These are phyloP conservation scores for Magnaporthiopsis rhizophila DNA, from an alignment of 2,329 filamentous ascomycete species.

Conservation along the genomic window DNA sequence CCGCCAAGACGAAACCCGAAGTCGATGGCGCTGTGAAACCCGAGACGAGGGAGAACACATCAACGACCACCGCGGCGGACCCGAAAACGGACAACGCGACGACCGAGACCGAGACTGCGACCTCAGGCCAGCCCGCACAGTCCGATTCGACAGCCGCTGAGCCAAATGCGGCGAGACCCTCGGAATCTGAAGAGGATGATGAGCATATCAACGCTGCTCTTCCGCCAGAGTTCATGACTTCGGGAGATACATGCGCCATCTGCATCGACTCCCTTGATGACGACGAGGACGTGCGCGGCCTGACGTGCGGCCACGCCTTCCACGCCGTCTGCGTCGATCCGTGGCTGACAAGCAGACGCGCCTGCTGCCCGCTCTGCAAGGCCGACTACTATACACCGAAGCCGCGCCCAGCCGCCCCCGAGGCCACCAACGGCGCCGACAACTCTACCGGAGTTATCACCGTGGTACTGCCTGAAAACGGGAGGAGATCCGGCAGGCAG, in stretches of 20 bases:
- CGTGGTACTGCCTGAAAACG: slow-evolving; percentile 19
- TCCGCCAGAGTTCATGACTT: slow-evolving; percentile 71
- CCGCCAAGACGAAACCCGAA: slow-evolving; percentile 11
- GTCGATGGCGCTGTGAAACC: slow-evolving; percentile 9
- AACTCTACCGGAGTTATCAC: slow-evolving; percentile 22
- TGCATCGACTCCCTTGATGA: slow-evolving; percentile 93
- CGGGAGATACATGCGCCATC: slow-evolving; percentile 91
- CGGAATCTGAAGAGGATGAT: slow-evolving; percentile 46
- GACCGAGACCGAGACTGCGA: slow-evolving; percentile 14
- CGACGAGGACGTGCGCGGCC: slow-evolving; percentile 86
- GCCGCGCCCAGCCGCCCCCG: slow-evolving; percentile 64
- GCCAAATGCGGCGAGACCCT: slow-evolving; percentile 7
- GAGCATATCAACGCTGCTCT: slow-evolving; percentile 75
- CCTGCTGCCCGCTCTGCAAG: slow-evolving; percentile 96
- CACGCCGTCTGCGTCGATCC: slow-evolving; percentile 93
- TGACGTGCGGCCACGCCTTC: slow-evolving; percentile 97
- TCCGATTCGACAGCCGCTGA: slow-evolving; percentile 10
- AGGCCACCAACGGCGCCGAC: slow-evolving; percentile 31
- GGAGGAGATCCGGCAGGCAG: slow-evolving; percentile 39
- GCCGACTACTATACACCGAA: slow-evolving; percentile 96
- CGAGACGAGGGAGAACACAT: slow-evolving; percentile 18
- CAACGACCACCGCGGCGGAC: slow-evolving; percentile 13
- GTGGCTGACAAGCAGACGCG: slow-evolving; percentile 88
- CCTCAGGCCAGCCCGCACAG: slow-evolving; percentile 6
- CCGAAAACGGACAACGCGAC: slow-evolving; percentile 19